These are phyloP conservation scores for Entomophthora muscae DNA, from an alignment of 371 early-diverging fungal genomes.

Conservation along the genomic window DNA sequence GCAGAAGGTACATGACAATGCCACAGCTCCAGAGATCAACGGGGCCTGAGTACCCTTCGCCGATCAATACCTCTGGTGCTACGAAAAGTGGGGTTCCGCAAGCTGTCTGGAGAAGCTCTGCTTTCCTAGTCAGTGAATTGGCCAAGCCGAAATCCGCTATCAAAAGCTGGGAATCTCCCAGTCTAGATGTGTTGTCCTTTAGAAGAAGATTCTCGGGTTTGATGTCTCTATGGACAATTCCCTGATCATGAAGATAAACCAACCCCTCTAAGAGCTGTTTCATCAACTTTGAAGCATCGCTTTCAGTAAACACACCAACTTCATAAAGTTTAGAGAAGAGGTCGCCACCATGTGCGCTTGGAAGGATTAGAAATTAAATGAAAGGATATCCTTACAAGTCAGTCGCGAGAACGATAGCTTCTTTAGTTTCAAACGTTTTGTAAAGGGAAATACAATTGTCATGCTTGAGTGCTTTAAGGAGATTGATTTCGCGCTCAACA, in stretches of 20 bases:
- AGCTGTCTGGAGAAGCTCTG: slow-evolving; percentile 43
- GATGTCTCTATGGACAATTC: slow-evolving; percentile 94
- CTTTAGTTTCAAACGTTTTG: background rate
- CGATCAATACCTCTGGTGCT: slow-evolving; percentile 69
- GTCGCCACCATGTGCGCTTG: background rate
- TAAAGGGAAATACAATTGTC: background rate
- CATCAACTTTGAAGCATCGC: background rate
- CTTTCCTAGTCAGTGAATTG: slow-evolving; percentile 11
- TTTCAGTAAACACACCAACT: background rate
- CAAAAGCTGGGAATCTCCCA: slow-evolving; percentile 63
- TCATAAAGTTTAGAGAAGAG: background rate
- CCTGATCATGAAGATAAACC: slow-evolving; percentile 75
- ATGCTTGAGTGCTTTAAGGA: background rate
- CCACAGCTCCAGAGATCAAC: slow-evolving; percentile 84
- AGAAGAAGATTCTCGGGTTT: slow-evolving; percentile 95
- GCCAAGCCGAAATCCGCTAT: slow-evolving; percentile 99
- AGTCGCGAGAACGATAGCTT: background rate
- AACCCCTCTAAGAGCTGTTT: background rate
- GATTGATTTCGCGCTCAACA: background rate
- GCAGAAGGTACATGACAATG: slow-evolving; percentile 67
- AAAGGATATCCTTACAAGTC: background rate
- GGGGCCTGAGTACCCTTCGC: slow-evolving; percentile 39
- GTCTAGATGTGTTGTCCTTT: slow-evolving; percentile 19
- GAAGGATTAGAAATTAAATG: background rate
- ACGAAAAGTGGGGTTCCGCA: slow-evolving; percentile 77